These are phyloP conservation scores for Stromatinia cepivora DNA, from an alignment of 2,329 filamentous ascomycete genomes.

Conservation along the genomic window DNA sequence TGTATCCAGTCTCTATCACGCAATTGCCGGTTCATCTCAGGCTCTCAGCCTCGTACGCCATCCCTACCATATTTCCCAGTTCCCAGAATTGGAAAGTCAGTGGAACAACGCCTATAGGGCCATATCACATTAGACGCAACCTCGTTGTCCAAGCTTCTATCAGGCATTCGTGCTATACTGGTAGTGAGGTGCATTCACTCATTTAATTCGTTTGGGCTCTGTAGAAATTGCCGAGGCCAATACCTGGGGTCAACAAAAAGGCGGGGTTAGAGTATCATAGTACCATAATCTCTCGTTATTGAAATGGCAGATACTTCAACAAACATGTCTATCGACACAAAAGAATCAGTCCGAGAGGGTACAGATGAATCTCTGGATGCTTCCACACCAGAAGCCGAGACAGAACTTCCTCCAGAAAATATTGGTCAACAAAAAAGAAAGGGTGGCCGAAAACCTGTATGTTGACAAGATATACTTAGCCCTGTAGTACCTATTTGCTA, in stretches of 20 bases:
- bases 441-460: constrained; percentile 94
- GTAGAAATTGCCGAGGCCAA: constrained; percentile 21
- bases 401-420: constrained; percentile 47
- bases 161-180: constrained; percentile 20
- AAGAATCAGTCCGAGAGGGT: constrained; percentile 57
- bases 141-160: constrained; percentile 22
- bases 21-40: constrained; percentile 6
- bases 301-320: constrained; percentile 23
- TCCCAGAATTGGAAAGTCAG: constrained; percentile 7
- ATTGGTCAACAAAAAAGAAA: constrained; percentile 80
- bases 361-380: constrained; percentile 59
- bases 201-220: constrained; percentile 20
- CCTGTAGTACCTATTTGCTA: constrained; percentile 26
- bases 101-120: constrained; percentile 20
- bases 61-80: constrained; percentile 21
- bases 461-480: constrained; percentile 41
- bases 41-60: constrained; percentile 23
- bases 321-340: constrained; percentile 66
- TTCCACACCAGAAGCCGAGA: constrained; percentile 58
- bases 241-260: constrained; percentile 18
- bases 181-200: constrained; percentile 1
- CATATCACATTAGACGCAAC: constrained; percentile 21
- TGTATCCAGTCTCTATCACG: constrained; percentile 17
- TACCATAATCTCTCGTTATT: constrained; percentile 4
- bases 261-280: constrained; percentile 10